A percentile compares a stretch with the other conserved stretches of the same genome.
phyloP scores from a whole-genome alignment of 1,139 yeast species.

The Kodamaea anthophila region DNA sequence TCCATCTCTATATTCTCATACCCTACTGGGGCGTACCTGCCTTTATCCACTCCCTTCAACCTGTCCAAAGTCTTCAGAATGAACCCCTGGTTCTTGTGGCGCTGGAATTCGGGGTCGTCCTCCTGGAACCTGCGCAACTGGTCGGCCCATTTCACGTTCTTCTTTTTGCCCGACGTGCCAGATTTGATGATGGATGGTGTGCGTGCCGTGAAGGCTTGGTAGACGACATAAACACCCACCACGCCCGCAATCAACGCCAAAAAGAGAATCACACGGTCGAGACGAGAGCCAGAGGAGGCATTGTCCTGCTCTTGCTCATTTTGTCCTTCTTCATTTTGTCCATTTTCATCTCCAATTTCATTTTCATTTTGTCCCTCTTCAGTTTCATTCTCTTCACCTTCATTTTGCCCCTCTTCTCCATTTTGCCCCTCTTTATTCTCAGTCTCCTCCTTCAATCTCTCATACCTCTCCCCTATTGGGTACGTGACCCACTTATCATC shows the following conservation, averaged over 20 bases:
- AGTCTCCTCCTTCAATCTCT: slow-evolving; percentile 2
- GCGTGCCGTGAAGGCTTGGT: slow-evolving; percentile 31
- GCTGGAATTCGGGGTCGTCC: slow-evolving; percentile 21
- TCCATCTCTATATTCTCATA: slow-evolving; percentile 34
- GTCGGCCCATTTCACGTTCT: slow-evolving; percentile 57
- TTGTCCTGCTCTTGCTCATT: not conserved
- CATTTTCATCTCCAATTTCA: not conserved
- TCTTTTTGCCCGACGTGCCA: slow-evolving; percentile 24
- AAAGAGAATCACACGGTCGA: slow-evolving; percentile 38
- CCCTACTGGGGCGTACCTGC: slow-evolving; percentile 23
- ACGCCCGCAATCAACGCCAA: slow-evolving; percentile 34
- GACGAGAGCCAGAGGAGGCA: slow-evolving; percentile 7
- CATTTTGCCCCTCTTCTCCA: not conserved
- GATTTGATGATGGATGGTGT: slow-evolving; percentile 42
- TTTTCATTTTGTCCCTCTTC: not conserved
- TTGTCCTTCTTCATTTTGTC: not conserved
- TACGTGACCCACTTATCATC: slow-evolving; percentile 22
- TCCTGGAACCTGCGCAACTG: slow-evolving; percentile 36
- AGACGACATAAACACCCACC: slow-evolving; percentile 40
- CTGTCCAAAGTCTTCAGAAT: slow-evolving; percentile 36
- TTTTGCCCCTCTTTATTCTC: slow-evolving; percentile 2
- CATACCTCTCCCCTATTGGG: slow-evolving; percentile 24
- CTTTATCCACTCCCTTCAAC: slow-evolving; percentile 25
- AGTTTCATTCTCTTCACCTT: not conserved
- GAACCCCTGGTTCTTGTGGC: slow-evolving; percentile 21